phyloP scores from a whole-genome alignment of 2,329 filamentous ascomycete species.

The Bipolaris zeicola region DNA sequence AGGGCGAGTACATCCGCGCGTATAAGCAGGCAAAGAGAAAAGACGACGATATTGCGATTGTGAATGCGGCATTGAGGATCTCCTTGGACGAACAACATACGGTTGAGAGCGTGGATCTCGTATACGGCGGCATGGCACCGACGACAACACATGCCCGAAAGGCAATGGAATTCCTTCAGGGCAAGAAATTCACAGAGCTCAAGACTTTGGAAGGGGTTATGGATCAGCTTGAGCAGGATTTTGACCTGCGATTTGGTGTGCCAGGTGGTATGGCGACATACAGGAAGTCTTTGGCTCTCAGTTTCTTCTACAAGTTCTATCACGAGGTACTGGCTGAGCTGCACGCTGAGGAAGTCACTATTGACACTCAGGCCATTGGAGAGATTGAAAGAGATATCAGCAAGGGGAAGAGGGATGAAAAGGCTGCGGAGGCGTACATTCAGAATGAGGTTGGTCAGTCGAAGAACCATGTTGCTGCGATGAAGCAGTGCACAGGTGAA shows the following conservation, averaged over 20 bases:
- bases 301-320: slow-evolving; percentile 98
- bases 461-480: slow-evolving; percentile 83
- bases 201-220: slow-evolving; percentile 87
- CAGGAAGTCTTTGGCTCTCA: slow-evolving; percentile 83
- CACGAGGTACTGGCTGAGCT: slow-evolving; percentile 78
- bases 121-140: slow-evolving; percentile 95
- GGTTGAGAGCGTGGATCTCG: slow-evolving; percentile 76
- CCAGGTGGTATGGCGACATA: slow-evolving; percentile 98
- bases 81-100: slow-evolving; percentile 70
- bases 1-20: slow-evolving; percentile 82
- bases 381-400: slow-evolving; percentile 90
- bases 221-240: slow-evolving; percentile 86
- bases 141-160: slow-evolving; percentile 86
- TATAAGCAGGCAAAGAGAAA: slow-evolving; percentile 98
- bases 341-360: slow-evolving; percentile 55
- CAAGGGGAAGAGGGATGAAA: slow-evolving; percentile 75
- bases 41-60: slow-evolving; percentile 97
- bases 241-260: slow-evolving; percentile 85
- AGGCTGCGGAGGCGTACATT: slow-evolving; percentile 76
- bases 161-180: slow-evolving; percentile 73
- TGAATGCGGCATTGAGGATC: slow-evolving; percentile 83
- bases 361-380: slow-evolving; percentile 75
- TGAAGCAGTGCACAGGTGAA: slow-evolving; percentile 93
- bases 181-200: slow-evolving; percentile 79
- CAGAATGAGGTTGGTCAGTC: slow-evolving; percentile 83